Conservation (phyloP, 192 early-diverging fungal species). For the Thoreauomyces humboldtii region DNA sequence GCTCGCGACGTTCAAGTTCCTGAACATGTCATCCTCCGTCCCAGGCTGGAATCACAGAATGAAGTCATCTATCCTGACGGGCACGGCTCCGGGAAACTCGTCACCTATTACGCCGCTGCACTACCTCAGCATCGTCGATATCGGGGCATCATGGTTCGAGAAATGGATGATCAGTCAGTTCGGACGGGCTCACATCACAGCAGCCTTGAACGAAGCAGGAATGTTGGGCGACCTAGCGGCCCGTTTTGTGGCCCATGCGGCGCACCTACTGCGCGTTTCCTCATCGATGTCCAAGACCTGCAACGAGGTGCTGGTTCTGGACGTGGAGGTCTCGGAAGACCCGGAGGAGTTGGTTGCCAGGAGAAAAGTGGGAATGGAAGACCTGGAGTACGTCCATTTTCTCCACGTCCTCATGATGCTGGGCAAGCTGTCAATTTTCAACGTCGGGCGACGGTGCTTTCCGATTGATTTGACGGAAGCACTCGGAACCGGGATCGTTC, state of each 20-base stretch:
- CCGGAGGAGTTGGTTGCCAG: slow-evolving; percentile 27
- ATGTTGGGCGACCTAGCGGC: slow-evolving; percentile 26
- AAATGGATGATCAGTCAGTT: slow-evolving; percentile 51
- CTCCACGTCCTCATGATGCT: slow-evolving; percentile 42
- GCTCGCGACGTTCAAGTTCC: slow-evolving; percentile 34
- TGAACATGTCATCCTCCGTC: slow-evolving; percentile 17
- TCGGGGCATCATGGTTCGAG: slow-evolving; percentile 44
- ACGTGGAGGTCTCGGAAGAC: slow-evolving; percentile 46
- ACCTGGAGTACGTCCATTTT: slow-evolving; percentile 49
- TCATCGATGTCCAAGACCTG: slow-evolving; percentile 4
- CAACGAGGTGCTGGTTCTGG: slow-evolving; percentile 48
- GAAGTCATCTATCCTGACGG: slow-evolving; percentile 11
- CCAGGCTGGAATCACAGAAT: slow-evolving; percentile 10
- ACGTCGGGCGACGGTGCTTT: slow-evolving; percentile 38
- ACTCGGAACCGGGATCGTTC: neutral
- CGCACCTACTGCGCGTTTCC: neutral
- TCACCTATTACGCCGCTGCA: slow-evolving; percentile 36
- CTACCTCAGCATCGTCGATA: slow-evolving; percentile 43
- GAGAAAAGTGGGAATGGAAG: slow-evolving; percentile 23
- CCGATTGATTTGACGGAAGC: slow-evolving; percentile 23
- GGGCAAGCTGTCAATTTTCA: slow-evolving; percentile 30
- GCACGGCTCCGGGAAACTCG: neutral
- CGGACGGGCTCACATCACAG: slow-evolving; percentile 37
- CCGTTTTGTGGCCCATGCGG: slow-evolving; percentile 27
- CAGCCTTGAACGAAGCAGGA: slow-evolving; percentile 26